Evolutionary conservation across 106 monocot species (phyloP), one percentile per base, ranked within the genome.

Genomic region (Dioscorea alata): DNA sequence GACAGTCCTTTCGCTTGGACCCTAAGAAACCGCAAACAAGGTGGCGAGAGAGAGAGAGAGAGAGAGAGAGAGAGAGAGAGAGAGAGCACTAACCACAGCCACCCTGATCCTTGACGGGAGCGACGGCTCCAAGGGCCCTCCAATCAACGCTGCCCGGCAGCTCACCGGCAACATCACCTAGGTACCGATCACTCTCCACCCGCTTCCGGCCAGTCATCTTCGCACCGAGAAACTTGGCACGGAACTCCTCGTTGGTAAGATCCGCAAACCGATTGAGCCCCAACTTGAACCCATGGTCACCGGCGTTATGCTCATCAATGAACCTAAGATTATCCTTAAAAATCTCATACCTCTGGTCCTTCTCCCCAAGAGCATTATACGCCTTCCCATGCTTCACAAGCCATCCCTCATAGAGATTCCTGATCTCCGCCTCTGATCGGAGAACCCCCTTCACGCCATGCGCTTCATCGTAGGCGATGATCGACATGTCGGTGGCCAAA

Each of bases 231-330:
- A 23, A 66, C 18, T 5, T 18, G 16, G 33, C 1, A 2, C 74
- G 65, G 74, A 57, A 74, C 74, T 74, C 74, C 42, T 74, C 74
- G 58, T 74, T 74, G 23, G 74, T 74, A 24, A 74, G 57, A 49
- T 74, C 74, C 4, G 66, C 74, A 58, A 74, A 74, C 51, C 57
- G 65, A 32, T 35, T 74, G 24, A 74, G 66, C 8, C 74, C 74
- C 34, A 74, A 56, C 42, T 5, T 1, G 42, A 42, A 42, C 42
- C 49, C 15, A n/a, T 73, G 64, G 19, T 64, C 62, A n/a, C 19
- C 56, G 18, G 66, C 65, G 48, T 74, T 74, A 23, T 66, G 65
- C 56, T 57, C 58, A 58, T 74, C 74, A 12, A 74, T 49, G 66
- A 58, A 74, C 19, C 48, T 28, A 15, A 74, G 17, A 35, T 74